phyloP scores from a whole-genome alignment of 2,329 filamentous ascomycete genomes.

The Laburnicola sp. region DNA sequence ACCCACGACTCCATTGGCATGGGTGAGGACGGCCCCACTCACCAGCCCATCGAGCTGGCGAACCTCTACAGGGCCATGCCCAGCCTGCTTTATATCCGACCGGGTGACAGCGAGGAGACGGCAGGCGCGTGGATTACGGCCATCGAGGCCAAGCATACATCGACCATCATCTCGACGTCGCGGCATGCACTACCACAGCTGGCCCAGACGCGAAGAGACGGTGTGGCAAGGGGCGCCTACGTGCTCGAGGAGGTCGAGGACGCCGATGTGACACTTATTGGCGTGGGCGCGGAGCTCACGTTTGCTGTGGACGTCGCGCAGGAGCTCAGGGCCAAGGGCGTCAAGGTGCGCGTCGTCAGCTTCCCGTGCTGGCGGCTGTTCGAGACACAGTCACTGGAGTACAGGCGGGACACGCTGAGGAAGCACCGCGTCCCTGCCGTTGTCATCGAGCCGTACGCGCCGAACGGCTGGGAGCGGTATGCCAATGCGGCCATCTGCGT shows the following conservation, averaged over 20 bases:
- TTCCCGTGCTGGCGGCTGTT: slow-evolving; percentile 58
- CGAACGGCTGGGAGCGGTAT: slow-evolving; percentile 64
- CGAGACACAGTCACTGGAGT: slow-evolving; percentile 51
- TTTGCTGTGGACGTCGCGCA: slow-evolving; percentile 52
- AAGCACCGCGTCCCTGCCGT: slow-evolving; percentile 53
- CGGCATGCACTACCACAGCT: slow-evolving; percentile 51
- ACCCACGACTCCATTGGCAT: slow-evolving; percentile 62
- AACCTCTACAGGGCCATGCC: slow-evolving; percentile 65
- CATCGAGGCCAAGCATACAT: slow-evolving; percentile 47
- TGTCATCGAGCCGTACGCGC: slow-evolving; percentile 63
- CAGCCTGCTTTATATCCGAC: slow-evolving; percentile 63
- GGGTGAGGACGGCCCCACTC: slow-evolving; percentile 65
- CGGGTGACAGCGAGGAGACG: slow-evolving; percentile 61
- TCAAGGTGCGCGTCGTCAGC: slow-evolving; percentile 53
- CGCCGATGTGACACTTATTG: slow-evolving; percentile 55
- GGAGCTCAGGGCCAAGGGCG: slow-evolving; percentile 44
- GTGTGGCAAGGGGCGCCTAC: slow-evolving; percentile 52
- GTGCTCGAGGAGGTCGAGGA: slow-evolving; percentile 49
- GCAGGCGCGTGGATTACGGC: slow-evolving; percentile 59
- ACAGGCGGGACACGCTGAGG: slow-evolving; percentile 53
- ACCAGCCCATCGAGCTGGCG: slow-evolving; percentile 63
- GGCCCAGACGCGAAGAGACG: slow-evolving; percentile 45
- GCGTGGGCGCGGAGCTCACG: slow-evolving; percentile 55
- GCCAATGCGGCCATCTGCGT: slow-evolving; percentile 60
- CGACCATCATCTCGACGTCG: slow-evolving; percentile 56